These are phyloP conservation scores for Austroboletus sp. DNA, from an alignment of 1,284 basidiomycete genomes.

Conservation along the genomic window DNA sequence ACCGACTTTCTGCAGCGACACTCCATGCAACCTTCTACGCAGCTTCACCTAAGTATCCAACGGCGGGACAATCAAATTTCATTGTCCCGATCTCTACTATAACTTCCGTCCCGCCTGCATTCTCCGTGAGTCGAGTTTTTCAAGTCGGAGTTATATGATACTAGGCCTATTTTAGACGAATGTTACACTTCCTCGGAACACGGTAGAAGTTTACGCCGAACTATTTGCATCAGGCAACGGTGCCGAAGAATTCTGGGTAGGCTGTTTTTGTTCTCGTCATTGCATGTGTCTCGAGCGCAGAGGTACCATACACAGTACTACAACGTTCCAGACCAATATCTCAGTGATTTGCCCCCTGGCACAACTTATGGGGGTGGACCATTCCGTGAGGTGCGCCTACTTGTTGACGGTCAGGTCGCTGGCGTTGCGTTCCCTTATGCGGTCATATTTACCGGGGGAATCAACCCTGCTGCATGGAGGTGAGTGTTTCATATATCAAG, in stretches of 20 bases:
- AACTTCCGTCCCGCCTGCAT: slow-evolving; percentile 65
- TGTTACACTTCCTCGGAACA: slow-evolving; percentile 61
- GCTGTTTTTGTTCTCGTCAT: slow-evolving; percentile 8
- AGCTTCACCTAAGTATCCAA: slow-evolving; percentile 48
- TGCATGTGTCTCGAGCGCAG: slow-evolving; percentile 1
- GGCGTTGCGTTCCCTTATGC: slow-evolving; percentile 73
- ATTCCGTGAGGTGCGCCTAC: slow-evolving; percentile 72
- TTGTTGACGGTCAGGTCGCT: slow-evolving; percentile 69
- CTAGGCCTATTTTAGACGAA: slow-evolving; percentile 44
- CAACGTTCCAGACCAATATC: slow-evolving; percentile 58
- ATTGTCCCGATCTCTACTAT: slow-evolving; percentile 66
- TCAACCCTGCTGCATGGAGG: slow-evolving; percentile 69
- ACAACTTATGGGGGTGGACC: slow-evolving; percentile 57
- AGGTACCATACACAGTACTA: slow-evolving; percentile 49
- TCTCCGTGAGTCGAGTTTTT: slow-evolving; percentile 48
- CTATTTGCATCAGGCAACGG: slow-evolving; percentile 67
- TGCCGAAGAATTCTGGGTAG: slow-evolving; percentile 72
- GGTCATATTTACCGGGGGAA: slow-evolving; percentile 76
- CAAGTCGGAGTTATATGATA: not conserved
- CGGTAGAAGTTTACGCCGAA: slow-evolving; percentile 64
- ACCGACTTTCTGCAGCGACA: slow-evolving; percentile 40
- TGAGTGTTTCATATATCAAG: slow-evolving; percentile 21
- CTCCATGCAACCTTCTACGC: slow-evolving; percentile 65
- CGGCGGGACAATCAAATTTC: slow-evolving; percentile 53
- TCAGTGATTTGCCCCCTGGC: slow-evolving; percentile 47